Conservation (phyloP, 164 flowering plant species). For the Hamamelis virginiana region DNA sequence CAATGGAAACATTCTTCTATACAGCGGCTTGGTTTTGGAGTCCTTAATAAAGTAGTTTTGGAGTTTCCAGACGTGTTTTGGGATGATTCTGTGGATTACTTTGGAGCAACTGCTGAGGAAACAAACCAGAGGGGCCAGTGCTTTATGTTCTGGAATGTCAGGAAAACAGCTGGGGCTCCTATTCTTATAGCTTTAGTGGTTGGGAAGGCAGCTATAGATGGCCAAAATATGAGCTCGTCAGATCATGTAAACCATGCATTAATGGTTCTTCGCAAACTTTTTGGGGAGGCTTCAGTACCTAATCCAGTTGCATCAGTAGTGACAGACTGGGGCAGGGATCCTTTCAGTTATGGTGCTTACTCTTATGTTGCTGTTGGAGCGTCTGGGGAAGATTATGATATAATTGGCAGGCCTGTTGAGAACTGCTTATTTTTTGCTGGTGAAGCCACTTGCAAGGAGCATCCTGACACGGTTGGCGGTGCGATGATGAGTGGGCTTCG, state of each 20-base stretch:
- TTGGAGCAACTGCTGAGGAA: slow-evolving; percentile 97
- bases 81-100: slow-evolving; percentile 97
- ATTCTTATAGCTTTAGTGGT: slow-evolving; percentile 93
- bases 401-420: slow-evolving; percentile 85
- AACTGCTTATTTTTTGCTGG: slow-evolving; percentile 98
- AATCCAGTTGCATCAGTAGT: slow-evolving; percentile 94
- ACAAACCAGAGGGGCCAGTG: slow-evolving; percentile 78
- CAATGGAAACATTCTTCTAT: slow-evolving; percentile 82
- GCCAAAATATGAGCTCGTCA: slow-evolving; percentile 56
- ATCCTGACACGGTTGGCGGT: slow-evolving; percentile 99
- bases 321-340: slow-evolving; percentile 98
- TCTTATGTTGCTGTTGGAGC: slow-evolving; percentile 98
- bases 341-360: slow-evolving; percentile 93
- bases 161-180: slow-evolving; percentile 95
- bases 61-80: slow-evolving; percentile 91
- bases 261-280: slow-evolving; percentile 78
- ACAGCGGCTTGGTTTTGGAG: slow-evolving; percentile 92
- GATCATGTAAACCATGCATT: slow-evolving; percentile 88
- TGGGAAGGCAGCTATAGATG: slow-evolving; percentile 92
- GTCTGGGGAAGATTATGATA: slow-evolving; percentile 98
- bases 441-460: slow-evolving; percentile 99
- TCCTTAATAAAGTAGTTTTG: slow-evolving; percentile 87
- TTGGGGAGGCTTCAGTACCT: slow-evolving; percentile 79
- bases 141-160: slow-evolving; percentile 99
- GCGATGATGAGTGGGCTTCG: slow-evolving; percentile 99